Conservation (phyloP, 228 moss, liverwort and hornwort genomes). For the Sphagnum magellanicum region DNA sequence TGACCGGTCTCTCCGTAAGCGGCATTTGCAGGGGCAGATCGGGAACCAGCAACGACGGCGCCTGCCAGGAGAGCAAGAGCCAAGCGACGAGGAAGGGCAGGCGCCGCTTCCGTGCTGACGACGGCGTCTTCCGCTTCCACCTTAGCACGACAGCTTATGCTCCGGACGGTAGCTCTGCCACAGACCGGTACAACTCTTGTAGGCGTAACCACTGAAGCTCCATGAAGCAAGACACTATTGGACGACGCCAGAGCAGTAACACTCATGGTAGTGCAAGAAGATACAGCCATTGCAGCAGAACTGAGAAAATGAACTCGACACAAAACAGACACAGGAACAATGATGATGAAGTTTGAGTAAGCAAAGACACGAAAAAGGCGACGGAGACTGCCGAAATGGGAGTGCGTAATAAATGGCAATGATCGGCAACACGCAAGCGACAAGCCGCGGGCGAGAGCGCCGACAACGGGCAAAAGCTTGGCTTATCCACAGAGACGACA, state of each 20-base stretch:
- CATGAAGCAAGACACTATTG: constrained; percentile 13
- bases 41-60: constrained; percentile 34
- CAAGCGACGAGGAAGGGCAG: constrained; percentile 43
- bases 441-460: no score
- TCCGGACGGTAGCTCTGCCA: background rate
- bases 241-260: constrained; percentile 17
- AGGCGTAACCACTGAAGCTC: constrained; percentile 17
- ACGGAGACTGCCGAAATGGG: no score
- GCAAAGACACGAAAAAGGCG: no score
- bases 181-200: constrained; percentile 3
- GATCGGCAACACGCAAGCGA: no score
- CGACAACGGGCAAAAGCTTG: no score
- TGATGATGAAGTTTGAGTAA: no score
- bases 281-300: constrained; percentile 12
- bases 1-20: constrained; percentile 86
- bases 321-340: no score
- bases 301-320: background rate
- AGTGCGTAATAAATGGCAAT: no score
- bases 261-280: constrained; percentile 26
- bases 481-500: no score
- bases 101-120: background rate
- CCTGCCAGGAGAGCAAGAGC: constrained; percentile 65
- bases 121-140: constrained; percentile 8
- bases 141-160: constrained; percentile 28
- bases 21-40: constrained; percentile 62